Percentiles rank a stretch among this genome's conserved stretches.
phyloP scores from a whole-genome alignment of 192 early-diverging fungal genomes.

The Coemansia aciculifera region DNA sequence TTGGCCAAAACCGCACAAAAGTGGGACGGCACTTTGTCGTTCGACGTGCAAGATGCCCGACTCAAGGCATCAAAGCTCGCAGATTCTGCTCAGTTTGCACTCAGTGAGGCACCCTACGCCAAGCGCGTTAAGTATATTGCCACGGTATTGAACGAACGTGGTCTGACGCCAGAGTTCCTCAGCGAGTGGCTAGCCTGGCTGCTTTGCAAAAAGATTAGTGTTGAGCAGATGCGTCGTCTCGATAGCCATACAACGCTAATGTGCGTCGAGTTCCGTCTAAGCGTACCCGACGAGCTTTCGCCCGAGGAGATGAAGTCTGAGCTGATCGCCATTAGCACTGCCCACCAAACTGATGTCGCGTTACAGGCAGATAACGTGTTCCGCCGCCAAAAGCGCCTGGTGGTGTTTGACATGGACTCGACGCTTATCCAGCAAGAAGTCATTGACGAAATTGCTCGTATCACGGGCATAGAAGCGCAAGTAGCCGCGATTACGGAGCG shows the following conservation, averaged over 20 bases:
- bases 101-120: constrained; percentile 82
- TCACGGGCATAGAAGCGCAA: constrained; percentile 87
- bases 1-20: constrained; percentile 72
- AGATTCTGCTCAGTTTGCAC: constrained; percentile 47
- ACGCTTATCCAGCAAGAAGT: constrained; percentile 98
- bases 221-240: constrained; percentile 86
- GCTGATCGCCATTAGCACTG: constrained; percentile 70
- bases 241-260: constrained; percentile 64
- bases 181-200: constrained; percentile 79
- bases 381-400: constrained; percentile 85
- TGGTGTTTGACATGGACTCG: constrained; percentile 99
- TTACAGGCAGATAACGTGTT: constrained; percentile 88
- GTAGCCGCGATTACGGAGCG: constrained; percentile 92
- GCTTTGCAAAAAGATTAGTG: constrained; percentile 73
- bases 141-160: constrained; percentile 82
- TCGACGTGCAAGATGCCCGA: constrained; percentile 72
- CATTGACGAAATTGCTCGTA: constrained; percentile 96
- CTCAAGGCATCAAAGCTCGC: constrained; percentile 60
- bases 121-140: constrained; percentile 84
- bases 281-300: constrained; percentile 67
- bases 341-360: constrained; percentile 79
- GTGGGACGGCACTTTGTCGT: constrained; percentile 84
- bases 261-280: constrained; percentile 83
- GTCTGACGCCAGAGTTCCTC: constrained; percentile 73
- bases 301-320: constrained; percentile 69